Evolutionary conservation across 176 grass and related monocot genomes (phyloP).

Genomic region (Eragrostis curvula): DNA sequence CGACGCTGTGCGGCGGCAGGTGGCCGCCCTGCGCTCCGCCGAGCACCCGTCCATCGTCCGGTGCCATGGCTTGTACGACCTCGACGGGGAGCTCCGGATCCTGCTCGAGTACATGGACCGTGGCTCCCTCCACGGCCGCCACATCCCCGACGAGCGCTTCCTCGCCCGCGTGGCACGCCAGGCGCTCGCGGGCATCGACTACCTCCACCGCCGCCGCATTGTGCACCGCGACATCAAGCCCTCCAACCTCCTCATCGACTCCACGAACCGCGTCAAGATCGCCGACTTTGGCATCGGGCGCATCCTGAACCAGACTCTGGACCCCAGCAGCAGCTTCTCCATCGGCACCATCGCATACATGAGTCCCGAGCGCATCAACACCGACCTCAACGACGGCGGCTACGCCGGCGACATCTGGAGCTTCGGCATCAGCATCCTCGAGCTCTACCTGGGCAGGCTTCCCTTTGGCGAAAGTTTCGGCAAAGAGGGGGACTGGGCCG

Average conservation of each 20-base stretch:
- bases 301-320: constrained; percentile 92
- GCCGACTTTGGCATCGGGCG: constrained; percentile 73
- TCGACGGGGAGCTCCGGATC: constrained; percentile 74
- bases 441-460: constrained; percentile 75
- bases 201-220: constrained; percentile 85
- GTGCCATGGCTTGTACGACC: constrained; percentile 85
- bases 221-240: constrained; percentile 98
- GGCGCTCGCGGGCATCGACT: constrained; percentile 37
- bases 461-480: constrained; percentile 72
- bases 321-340: constrained; percentile 73
- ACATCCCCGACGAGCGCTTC: constrained; percentile 51
- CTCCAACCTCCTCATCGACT: constrained; percentile 84
- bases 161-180: constrained; percentile 58
- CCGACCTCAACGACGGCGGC: constrained; percentile 79
- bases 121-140: constrained; percentile 64
- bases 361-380: constrained; percentile 97
- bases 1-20: constrained; percentile 55
- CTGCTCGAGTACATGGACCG: constrained; percentile 85
- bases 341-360: constrained; percentile 90
- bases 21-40: constrained; percentile 60
- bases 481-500: constrained; percentile 67
- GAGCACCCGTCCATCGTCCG: constrained; percentile 71
- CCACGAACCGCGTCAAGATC: constrained; percentile 72
- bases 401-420: constrained; percentile 84
- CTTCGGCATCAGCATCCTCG: constrained; percentile 83